A percentile compares a stretch with the other conserved stretches of the same genome.
Evolutionary conservation across 2,329 filamentous ascomycete species (phyloP).

Genomic region (Ophioceras dolichostomum): DNA sequence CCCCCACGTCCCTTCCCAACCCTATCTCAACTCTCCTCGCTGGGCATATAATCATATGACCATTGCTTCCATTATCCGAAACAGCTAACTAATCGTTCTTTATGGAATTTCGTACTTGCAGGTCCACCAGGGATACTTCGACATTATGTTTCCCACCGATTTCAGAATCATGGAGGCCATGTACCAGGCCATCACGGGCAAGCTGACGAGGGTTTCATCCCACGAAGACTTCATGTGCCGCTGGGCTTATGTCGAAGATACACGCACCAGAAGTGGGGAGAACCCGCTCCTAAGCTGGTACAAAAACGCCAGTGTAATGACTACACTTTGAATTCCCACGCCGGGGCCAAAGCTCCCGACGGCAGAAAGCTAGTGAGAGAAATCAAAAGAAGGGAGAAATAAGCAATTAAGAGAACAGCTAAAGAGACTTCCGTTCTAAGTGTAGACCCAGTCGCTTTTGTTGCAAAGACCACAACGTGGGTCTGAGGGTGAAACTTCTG

Average conservation of each 20-base stretch:
- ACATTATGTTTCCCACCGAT: slow-evolving; percentile 96
- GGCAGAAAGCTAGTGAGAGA: background rate
- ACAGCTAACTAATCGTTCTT: background rate
- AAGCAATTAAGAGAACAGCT: background rate
- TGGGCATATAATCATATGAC: background rate
- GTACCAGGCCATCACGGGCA: slow-evolving; percentile 86
- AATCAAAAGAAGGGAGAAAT: background rate
- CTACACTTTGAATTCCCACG: slow-evolving; percentile 66
- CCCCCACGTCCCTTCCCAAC: background rate
- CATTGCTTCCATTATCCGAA: background rate
- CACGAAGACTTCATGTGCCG: slow-evolving; percentile 85
- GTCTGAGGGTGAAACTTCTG: no score
- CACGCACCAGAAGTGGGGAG: slow-evolving; percentile 78
- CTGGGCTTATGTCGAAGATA: slow-evolving; percentile 87
- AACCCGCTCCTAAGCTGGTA: slow-evolving; percentile 91
- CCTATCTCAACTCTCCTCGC: no score
- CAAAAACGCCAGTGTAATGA: slow-evolving; percentile 86
- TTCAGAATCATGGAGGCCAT: slow-evolving; percentile 84
- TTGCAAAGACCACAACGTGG: no score
- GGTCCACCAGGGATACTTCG: slow-evolving; percentile 98
- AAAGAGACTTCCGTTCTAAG: background rate
- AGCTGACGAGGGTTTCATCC: slow-evolving; percentile 70
- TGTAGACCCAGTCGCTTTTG: background rate
- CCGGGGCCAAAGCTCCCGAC: no score
- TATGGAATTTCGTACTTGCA: no score